A percentile compares a stretch with the other conserved stretches of the same genome.
Evolutionary conservation across 108 stramenopile genomes (phyloP).

Genomic region (Nannochloropsis gaditana): DNA sequence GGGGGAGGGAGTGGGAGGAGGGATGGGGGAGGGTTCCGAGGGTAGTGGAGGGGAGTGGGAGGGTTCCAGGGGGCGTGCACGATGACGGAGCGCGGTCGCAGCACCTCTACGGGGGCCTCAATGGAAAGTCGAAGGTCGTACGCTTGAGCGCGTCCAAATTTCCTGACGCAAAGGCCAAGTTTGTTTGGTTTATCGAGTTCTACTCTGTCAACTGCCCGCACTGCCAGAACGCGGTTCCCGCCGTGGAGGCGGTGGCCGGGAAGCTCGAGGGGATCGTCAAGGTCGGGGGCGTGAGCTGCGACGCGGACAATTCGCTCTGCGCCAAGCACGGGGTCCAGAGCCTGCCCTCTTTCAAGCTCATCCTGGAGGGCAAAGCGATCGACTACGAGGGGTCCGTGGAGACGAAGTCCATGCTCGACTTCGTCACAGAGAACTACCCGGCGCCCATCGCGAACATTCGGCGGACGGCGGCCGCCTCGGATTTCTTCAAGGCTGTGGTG

Average conservation of each 20-base stretch:
- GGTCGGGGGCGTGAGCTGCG: conserved; percentile 18
- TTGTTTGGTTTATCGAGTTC: conserved; percentile 11
- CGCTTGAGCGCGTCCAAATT: background rate
- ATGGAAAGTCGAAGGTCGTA: background rate
- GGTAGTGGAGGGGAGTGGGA: background rate
- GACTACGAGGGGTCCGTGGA: background rate
- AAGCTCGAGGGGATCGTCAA: background rate
- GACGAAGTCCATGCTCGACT: background rate
- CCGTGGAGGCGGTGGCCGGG: conserved; percentile 1
- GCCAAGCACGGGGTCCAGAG: background rate
- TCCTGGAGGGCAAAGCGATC: conserved; percentile 12
- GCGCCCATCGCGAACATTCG: background rate
- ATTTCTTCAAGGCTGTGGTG: background rate
- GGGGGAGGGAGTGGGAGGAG: conserved; percentile 2
- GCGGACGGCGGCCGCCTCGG: background rate
- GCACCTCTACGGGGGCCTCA: background rate
- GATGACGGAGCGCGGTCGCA: background rate
- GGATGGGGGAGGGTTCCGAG: background rate
- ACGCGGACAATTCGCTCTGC: background rate
- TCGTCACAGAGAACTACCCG: background rate
- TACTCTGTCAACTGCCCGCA: background rate
- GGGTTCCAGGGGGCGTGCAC: background rate
- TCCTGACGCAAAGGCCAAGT: background rate
- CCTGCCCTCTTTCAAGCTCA: background rate
- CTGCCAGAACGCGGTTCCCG: background rate